These are phyloP conservation scores for Thinopyrum elongatum DNA, from an alignment of 176 grass and related monocot genomes.

Conservation along the genomic window DNA sequence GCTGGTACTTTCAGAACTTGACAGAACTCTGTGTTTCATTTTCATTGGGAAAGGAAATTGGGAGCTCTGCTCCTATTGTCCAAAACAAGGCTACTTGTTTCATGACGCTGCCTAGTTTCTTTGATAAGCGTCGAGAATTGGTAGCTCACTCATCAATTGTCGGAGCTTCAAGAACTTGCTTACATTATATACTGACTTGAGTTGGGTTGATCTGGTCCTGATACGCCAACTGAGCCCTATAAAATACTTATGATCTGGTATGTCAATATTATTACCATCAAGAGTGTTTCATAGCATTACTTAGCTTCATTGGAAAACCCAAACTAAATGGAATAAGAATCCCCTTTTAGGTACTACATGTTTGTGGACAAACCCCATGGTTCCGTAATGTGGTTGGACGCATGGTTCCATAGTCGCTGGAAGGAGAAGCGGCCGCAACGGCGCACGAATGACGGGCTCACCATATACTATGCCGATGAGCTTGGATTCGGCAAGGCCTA, in stretches of 20 bases:
- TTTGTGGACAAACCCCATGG: no score
- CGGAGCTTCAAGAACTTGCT: no score
- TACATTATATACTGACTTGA: no score
- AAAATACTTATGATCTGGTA: background rate
- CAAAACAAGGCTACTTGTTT: no score
- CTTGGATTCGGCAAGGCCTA: slow-evolving; percentile 59
- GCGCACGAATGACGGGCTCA: slow-evolving; percentile 51
- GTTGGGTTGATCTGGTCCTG: no score
- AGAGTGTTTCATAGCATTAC: background rate
- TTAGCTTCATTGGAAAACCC: background rate
- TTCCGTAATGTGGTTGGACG: background rate
- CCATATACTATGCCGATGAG: slow-evolving; percentile 64
- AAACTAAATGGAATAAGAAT: background rate
- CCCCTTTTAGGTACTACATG: background rate
- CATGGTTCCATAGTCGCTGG: no score
- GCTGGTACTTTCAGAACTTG: no score
- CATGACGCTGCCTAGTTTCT: no score
- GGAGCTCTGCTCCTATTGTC: no score
- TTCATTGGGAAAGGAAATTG: no score
- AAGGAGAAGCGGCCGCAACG: slow-evolving; percentile 43
- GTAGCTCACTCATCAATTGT: background rate
- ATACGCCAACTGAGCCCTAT: background rate
- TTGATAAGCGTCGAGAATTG: background rate
- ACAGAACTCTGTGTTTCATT: no score
- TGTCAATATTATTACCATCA: background rate